Evolutionary conservation across 805 yeast species (phyloP), one percentile per base, ranked within the genome.

Genomic region (Myxozyma mucilagina): DNA sequence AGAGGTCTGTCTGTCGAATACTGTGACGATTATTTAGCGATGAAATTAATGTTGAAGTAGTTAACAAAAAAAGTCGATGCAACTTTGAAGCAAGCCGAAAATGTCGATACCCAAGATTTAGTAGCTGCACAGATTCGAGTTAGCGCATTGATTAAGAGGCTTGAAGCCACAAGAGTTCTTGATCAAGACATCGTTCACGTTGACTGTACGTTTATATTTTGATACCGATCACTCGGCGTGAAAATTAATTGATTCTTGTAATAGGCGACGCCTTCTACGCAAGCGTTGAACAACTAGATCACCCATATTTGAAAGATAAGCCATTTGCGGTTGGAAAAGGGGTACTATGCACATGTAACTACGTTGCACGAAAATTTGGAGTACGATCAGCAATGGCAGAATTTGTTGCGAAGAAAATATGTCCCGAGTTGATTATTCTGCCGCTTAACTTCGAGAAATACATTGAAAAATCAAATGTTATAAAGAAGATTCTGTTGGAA

Each of bases 331-430:
- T 85, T 0, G 76, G 77, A 29, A 82, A 97, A 0, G 98, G 96
- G 70, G 79, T 94, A 9, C 53, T 68, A 6, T 63, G 65, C 47
- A 69, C 71, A 18, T 92, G 97, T 70, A 94, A 94, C 72, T 94
- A 94, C 71, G 85, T 80, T 3, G 97, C 97, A 0, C 79, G 99
- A 34, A 71, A 77, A n/a, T 77, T 67, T 60, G 98, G 98, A 0
- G 86, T 93, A 4, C 55, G 72, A 32, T 92, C 94, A 71, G 98
- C 98, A 0, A 89, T 87, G 94, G 94, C 97, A 96, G 82, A 89
- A 1, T 76, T 84, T 1, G 66, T 76, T 1, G 98, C 97, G 0
- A 77, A 74, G 62, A 72, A 74, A 42, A 61, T 83, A 38, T 89
- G 97, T 68, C 96, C 94, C 0, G 75, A 83, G 3, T 72, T 93